A percentile compares a stretch with the other conserved stretches of the same genome.
Evolutionary conservation across 2,329 filamentous ascomycete species (phyloP).

Genomic region (Myriosclerotinia curreyana): DNA sequence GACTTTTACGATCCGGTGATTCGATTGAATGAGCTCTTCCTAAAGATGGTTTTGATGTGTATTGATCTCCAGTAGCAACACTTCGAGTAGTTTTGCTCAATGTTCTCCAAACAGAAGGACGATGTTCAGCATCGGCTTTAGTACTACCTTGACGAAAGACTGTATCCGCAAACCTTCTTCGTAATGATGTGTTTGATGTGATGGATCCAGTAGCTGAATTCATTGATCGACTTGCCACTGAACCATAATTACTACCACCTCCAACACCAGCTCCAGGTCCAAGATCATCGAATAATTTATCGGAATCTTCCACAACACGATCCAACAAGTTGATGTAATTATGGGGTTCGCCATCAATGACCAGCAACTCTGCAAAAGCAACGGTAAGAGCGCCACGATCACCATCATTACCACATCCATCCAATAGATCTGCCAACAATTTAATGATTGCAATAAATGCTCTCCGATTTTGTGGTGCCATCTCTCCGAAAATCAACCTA

Average conservation of each 20-base stretch:
- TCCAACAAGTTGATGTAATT: conserved; percentile 87
- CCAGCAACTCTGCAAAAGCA: conserved; percentile 83
- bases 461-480: conserved; percentile 67
- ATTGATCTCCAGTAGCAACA: conserved; percentile 55
- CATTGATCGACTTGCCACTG: conserved; percentile 35
- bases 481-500: conserved; percentile 60
- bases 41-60: conserved; percentile 62
- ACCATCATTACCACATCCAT: conserved; percentile 86
- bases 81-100: conserved; percentile 75
- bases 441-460: conserved; percentile 83
- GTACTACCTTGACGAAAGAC: conserved; percentile 78
- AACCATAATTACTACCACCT: conserved; percentile 31
- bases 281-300: conserved; percentile 76
- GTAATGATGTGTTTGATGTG: conserved; percentile 80
- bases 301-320: conserved; percentile 83
- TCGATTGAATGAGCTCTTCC: conserved; percentile 77
- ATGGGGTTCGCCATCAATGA: conserved; percentile 71
- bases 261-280: conserved; percentile 37
- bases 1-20: conserved; percentile 47
- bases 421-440: conserved; percentile 79
- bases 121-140: conserved; percentile 62
- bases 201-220: conserved; percentile 60
- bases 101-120: conserved; percentile 79
- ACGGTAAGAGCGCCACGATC: conserved; percentile 85
- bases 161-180: conserved; percentile 76